Base-by-base conservation (phyloP, 768 basidiomycete species). In the Coprinopsis marcescibilis region DNA sequence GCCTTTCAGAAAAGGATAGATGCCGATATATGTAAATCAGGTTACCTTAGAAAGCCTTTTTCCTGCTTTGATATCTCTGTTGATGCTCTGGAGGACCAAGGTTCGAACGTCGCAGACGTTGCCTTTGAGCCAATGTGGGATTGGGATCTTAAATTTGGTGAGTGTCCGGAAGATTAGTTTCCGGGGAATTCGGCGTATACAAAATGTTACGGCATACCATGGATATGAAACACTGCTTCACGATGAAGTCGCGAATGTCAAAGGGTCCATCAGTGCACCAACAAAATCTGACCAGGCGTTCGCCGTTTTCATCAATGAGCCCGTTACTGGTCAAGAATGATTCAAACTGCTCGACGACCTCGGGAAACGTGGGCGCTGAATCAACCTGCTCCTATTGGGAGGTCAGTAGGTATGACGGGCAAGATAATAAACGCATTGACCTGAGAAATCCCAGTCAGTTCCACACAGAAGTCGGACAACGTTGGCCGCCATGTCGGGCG, bases 381-480 rank as follows among this genome's bases (percentile, higher is more conserved):
- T 96, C 80, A 23, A 98, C 87, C 67, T 89, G 84, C 11, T 71
- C 74, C 92, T 96, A 11, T 20, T 12, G 15, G n/a, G n/a, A n/a
- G n/a, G n/a, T n/a, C n/a, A n/a, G 32, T 14, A 20, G 24, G 17
- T 13, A 43, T 29, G 12, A 8, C 30, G 23, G 29, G 35, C 13
- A 4, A 19, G 3, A 44, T 13, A 26, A 35, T 6, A 23, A 49
- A 42, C 25, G 32, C 11, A 60, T 81, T 52, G 50, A 94, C 94
- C 73, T 99, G 95, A 2, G 82, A 84, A 48, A 99, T 93, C 14
- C 93, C 92, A 8, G 95, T 99, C 37, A 99, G 71, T 27, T 78
- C 65, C 15, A 75, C 90, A 62, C 95, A 97, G 61, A 96, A 99
- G 3, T 74, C 65, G 5, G 89, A 84, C 5, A 99, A 73, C 43